Base-by-base conservation (phyloP, 1,139 yeast species). In the Suhomyces bribrorum region DNA sequence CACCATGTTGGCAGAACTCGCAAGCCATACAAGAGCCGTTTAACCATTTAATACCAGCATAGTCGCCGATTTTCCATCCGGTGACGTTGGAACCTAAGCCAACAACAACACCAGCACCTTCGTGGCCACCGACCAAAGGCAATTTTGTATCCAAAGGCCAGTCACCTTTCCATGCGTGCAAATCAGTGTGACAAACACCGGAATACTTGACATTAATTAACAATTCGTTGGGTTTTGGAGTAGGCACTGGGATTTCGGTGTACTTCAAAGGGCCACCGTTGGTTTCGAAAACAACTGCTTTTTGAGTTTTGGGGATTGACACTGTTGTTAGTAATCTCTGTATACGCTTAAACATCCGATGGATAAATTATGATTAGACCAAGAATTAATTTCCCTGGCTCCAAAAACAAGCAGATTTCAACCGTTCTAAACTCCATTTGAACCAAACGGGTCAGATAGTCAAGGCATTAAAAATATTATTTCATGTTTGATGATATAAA, bases 71-170 rank as follows among this genome's bases (percentile, higher is more conserved):
- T 57, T 83, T 75, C 70, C 85, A 83, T 29, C 83, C 81, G 53
- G 66, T 73, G 50, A 84, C 94, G 49, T 78, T 73, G 31, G 68
- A 68, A 57, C 92, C 94, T 69, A 78, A 50, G 75, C 54, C 88
- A 43, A 83, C 90, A 47, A 85, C 92, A 26, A 79, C 78, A 64
- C 94, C 94, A 26, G 90, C 89, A 67, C 92, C 92, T 66, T 85
- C 94, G 71, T 85, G 94, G 56, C 94, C 94, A 48, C 88, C 89
- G 37, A 83, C 86, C 50, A 81, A 66, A 15, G 88, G 88, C 47
- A 79, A 69, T 62, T 82, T 82, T 49, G 81, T 75, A 38, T 66
- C 68, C 52, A 79, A 61, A 42, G 85, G 84, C 85, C 85, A 81
- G 62, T 81, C 87, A 48, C 85, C 86, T 59, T 79, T 75, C 83